A percentile compares a stretch with the other conserved stretches of the same genome.
Conservation (phyloP, 176 grass and related monocot genomes). For the Cymbopogon citratus region DNA sequence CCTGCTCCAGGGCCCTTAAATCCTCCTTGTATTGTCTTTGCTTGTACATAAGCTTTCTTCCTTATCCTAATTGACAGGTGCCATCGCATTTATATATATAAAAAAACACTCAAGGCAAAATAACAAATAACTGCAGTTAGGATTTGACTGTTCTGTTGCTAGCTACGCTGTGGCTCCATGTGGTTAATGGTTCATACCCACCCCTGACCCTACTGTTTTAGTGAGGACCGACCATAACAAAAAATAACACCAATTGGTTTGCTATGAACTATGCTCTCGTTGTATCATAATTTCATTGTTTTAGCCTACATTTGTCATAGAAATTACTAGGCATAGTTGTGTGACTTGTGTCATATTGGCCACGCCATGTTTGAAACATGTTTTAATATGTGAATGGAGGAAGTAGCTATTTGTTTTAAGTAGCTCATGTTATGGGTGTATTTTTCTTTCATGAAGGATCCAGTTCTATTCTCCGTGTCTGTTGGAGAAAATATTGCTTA, state of each 20-base stretch:
- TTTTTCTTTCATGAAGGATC: slow-evolving; percentile 41
- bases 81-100: no score
- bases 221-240: not conserved
- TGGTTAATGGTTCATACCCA: not conserved
- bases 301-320: not conserved
- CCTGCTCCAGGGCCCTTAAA: no score
- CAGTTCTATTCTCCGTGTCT: slow-evolving; percentile 84
- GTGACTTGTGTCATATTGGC: not conserved
- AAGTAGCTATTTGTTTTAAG: not conserved
- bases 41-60: no score
- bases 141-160: not conserved
- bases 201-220: not conserved
- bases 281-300: not conserved
- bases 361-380: not conserved
- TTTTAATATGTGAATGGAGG: not conserved
- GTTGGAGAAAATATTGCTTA: slow-evolving; percentile 96
- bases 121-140: not conserved
- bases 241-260: not conserved
- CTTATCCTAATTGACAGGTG: no score
- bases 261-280: not conserved
- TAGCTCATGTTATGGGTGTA: not conserved
- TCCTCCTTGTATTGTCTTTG: no score
- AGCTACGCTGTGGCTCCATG: not conserved
- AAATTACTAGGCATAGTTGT: not conserved
- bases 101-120: not conserved